phyloP scores from a whole-genome alignment of 148 eudicot species.

The Rheum nobile region DNA sequence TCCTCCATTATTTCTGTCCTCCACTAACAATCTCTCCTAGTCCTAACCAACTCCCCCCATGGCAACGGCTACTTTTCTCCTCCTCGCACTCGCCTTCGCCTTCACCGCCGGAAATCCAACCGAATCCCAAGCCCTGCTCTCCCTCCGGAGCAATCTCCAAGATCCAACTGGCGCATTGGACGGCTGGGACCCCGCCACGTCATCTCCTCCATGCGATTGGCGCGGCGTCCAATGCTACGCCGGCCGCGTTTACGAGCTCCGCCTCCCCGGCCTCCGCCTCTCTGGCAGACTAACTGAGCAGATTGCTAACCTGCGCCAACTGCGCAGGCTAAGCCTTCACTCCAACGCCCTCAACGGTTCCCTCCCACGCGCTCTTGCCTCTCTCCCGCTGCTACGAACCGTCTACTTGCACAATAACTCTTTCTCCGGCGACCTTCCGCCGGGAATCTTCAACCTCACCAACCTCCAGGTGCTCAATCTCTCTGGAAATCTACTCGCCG shows the following conservation, averaged over 20 bases:
- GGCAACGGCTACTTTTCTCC: neutral
- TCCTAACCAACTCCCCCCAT: neutral
- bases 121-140: conserved; percentile 14
- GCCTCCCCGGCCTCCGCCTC: conserved; percentile 37
- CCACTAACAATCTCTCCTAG: neutral
- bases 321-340: conserved; percentile 48
- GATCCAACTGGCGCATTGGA: conserved; percentile 20
- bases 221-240: conserved; percentile 28
- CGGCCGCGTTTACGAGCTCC: conserved; percentile 25
- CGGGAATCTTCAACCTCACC: conserved; percentile 21
- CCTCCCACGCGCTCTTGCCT: conserved; percentile 31
- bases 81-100: neutral
- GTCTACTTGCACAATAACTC: conserved; percentile 39
- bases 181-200: conserved; percentile 19
- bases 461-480: conserved; percentile 27
- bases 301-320: conserved; percentile 21
- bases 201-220: conserved; percentile 19
- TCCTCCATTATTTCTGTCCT: neutral
- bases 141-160: conserved; percentile 9
- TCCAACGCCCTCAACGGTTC: conserved; percentile 41
- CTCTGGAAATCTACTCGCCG: conserved; percentile 27
- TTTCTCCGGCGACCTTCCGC: conserved; percentile 26
- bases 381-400: conserved; percentile 22
- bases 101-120: conserved; percentile 5
- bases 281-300: conserved; percentile 26